phyloP scores from a whole-genome alignment of 2,329 filamentous ascomycete species.

The Sphaerostilbella broomeana region DNA sequence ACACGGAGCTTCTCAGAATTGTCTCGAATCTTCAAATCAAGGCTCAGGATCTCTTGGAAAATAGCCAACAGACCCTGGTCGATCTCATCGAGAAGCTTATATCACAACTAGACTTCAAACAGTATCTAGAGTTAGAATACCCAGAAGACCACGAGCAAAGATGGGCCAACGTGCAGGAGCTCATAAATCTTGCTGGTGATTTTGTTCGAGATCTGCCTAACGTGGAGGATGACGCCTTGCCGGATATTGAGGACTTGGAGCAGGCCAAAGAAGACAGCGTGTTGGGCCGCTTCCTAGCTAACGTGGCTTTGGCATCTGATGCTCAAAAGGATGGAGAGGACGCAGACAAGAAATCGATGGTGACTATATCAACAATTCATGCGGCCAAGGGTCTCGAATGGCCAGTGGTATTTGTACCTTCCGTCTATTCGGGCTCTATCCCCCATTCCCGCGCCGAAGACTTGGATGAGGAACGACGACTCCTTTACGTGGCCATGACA shows the following conservation, averaged over 20 bases:
- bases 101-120: conserved; percentile 62
- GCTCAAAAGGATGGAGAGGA: conserved; percentile 57
- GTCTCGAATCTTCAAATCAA: conserved; percentile 28
- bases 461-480: conserved; percentile 74
- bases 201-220: conserved; percentile 45
- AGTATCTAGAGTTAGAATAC: conserved; percentile 66
- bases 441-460: conserved; percentile 85
- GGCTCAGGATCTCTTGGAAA: conserved; percentile 22
- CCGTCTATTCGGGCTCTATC: conserved; percentile 82
- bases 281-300: conserved; percentile 77
- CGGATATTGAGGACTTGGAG: conserved; percentile 63
- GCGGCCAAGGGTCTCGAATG: conserved; percentile 94
- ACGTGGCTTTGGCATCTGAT: conserved; percentile 79
- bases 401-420: conserved; percentile 90
- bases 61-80: conserved; percentile 32
- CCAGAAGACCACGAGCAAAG: conserved; percentile 68
- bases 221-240: conserved; percentile 48
- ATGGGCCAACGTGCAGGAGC: conserved; percentile 85
- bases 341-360: conserved; percentile 50
- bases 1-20: conserved; percentile 42
- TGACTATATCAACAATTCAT: conserved; percentile 94
- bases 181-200: conserved; percentile 73
- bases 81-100: conserved; percentile 48
- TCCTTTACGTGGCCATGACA: conserved; percentile 97
- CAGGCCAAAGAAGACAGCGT: conserved; percentile 58